Conservation (phyloP, 2,329 filamentous ascomycete species). For the Amauroascus verrucosus region DNA sequence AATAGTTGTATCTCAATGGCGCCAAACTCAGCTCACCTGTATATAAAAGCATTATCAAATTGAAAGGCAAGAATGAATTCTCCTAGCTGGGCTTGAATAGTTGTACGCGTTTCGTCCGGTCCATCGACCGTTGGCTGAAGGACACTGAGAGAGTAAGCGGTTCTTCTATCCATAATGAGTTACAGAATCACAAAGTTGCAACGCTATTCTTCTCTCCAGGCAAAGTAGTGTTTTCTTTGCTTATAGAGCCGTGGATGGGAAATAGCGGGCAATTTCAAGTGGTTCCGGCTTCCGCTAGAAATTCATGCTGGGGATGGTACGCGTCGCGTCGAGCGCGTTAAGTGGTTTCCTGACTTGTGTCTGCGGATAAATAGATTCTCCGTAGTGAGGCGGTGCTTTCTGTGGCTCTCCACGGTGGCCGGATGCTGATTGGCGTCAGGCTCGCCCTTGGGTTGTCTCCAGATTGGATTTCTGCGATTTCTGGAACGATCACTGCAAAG, state of each 20-base stretch:
- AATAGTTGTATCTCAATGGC: not conserved
- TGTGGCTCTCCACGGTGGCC: constrained; percentile 2
- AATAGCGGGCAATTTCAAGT: no score
- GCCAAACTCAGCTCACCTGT: constrained; percentile 51
- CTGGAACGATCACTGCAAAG: no score
- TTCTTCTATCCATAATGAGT: constrained; percentile 67
- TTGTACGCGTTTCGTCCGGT: constrained; percentile 56
- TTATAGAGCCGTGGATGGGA: no score
- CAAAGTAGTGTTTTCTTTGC: no score
- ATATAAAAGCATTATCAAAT: constrained; percentile 88
- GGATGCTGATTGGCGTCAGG: not conserved
- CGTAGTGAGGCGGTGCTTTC: not conserved
- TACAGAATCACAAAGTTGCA: not conserved
- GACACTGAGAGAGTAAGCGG: constrained; percentile 74
- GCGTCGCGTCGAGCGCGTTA: constrained; percentile 31
- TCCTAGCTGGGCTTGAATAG: constrained; percentile 69
- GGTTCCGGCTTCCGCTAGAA: no score
- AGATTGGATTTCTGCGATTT: no score
- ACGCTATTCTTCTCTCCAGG: no score
- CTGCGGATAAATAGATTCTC: constrained; percentile 5
- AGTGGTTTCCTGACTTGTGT: constrained; percentile 25
- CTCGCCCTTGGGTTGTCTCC: not conserved
- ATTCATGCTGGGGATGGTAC: constrained; percentile 16
- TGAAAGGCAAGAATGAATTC: constrained; percentile 90
- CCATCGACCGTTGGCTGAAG: constrained; percentile 58